Evolutionary conservation across 169 alveolate genomes (phyloP), one percentile per base, ranked within the genome.

Genomic region (Plasmodium knowlesi): DNA sequence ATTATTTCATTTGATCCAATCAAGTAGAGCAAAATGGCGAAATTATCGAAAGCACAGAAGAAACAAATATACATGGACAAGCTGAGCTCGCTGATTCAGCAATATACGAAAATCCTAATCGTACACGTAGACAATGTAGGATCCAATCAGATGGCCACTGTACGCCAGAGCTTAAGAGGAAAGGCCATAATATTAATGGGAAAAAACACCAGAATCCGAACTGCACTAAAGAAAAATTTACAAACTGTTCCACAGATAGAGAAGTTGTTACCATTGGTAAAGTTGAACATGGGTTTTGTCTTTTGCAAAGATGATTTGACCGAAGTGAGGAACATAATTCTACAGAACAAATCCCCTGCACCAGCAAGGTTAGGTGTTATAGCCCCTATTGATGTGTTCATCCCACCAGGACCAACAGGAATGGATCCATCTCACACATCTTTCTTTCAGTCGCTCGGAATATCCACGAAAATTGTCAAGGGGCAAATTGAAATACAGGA

Each of bases 341-440:
- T 96, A n/a, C 97, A 97, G 32, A 96, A 98, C 96, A 97, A 97
- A 80, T 98, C 98, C 19, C 99, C 99, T 78, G 99, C 99, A 46
- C 99, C 99, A 41, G 99, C 99, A 70, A 97, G 98, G 95, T 99
- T 98, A 83, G 99, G 99, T 92, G 99, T 98, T 84, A 93, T 98
- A 67, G 99, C 99, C 57, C 99, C 99, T 2, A 96, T 97, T 90
- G 99, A 99, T 95, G 99, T 99, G 82, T 97, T 97, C 96, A 98
- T 99, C 83, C 99, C 99, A 12, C 99, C 99, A 57, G 99, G 99
- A 10, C 99, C 99, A 37, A 99, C 99, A 39, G 99, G 99, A 84
- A 97, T 99, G 98, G 99, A 99, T 94, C 99, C 99, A 41, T 98
- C 99, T 34, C 99, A 98, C 96, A 99, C 99, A 39, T 97, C 99